phyloP scores from a whole-genome alignment of 768 basidiomycete species.

The Podaxis mareebaensis region DNA sequence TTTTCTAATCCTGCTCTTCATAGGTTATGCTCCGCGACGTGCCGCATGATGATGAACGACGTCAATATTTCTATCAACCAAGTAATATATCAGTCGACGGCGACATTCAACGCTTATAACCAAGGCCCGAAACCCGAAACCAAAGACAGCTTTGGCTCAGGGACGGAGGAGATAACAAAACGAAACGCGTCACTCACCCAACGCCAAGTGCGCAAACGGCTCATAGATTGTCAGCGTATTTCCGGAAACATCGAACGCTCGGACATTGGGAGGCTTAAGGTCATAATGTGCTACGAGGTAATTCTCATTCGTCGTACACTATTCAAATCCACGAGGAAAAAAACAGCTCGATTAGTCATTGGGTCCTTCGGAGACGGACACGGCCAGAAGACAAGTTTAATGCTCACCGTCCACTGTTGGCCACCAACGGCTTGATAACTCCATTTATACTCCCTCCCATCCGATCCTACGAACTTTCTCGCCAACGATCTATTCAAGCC shows the following conservation, averaged over 20 bases:
- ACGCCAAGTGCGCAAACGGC: constrained; percentile 47
- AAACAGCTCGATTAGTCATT: neutral
- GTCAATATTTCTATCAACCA: constrained; percentile 51
- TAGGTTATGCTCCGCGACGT: constrained; percentile 54
- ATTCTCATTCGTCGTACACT: constrained; percentile 55
- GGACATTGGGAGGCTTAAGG: constrained; percentile 53
- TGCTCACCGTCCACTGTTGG: constrained; percentile 77
- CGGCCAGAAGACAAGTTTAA: neutral
- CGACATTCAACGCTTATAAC: neutral
- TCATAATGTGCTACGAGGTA: constrained; percentile 66
- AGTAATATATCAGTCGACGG: constrained; percentile 5
- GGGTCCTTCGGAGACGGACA: neutral
- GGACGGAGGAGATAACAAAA: neutral
- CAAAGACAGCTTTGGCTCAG: neutral
- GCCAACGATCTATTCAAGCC: constrained; percentile 53
- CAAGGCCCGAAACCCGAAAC: neutral
- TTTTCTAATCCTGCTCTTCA: neutral
- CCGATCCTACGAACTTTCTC: constrained; percentile 66
- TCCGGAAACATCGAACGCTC: constrained; percentile 61
- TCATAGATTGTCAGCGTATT: constrained; percentile 64
- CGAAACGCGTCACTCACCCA: constrained; percentile 41
- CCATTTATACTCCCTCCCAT: constrained; percentile 75
- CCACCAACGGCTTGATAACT: constrained; percentile 50
- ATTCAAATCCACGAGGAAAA: neutral
- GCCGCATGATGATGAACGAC: constrained; percentile 63